Evolutionary conservation across 2,329 filamentous ascomycete species (phyloP).

Genomic region (Aspergillus pseudoterreus): DNA sequence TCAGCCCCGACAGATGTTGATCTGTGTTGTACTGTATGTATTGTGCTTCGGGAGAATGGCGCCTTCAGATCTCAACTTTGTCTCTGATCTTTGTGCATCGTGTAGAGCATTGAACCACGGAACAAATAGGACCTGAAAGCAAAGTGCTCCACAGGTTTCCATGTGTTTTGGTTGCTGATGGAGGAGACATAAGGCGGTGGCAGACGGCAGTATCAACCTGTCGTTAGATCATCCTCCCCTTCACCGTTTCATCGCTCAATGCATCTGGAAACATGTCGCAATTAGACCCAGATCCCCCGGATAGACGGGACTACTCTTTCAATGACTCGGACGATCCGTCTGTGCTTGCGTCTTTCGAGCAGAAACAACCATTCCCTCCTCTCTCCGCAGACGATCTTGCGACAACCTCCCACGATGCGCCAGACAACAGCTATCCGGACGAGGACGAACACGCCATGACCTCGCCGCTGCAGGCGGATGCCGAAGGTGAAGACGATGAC

Average conservation of each 20-base stretch:
- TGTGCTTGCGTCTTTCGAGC: constrained; percentile 17
- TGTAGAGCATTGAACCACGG: too few relatives aligned
- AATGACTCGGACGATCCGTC: constrained; percentile 8
- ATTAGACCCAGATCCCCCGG: background rate
- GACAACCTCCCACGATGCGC: constrained; percentile 9
- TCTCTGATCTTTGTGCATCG: too few relatives aligned
- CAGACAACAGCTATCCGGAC: constrained; percentile 15
- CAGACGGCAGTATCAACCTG: constrained; percentile 9
- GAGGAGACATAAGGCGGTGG: constrained; percentile 6
- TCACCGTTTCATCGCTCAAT: too few relatives aligned
- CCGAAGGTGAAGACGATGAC: constrained; percentile 29
- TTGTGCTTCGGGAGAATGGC: too few relatives aligned
- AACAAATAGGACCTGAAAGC: too few relatives aligned
- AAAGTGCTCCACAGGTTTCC: too few relatives aligned
- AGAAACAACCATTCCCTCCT: constrained; percentile 34
- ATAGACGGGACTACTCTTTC: background rate
- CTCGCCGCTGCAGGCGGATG: constrained; percentile 26
- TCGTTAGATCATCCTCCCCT: too few relatives aligned
- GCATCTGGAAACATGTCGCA: constrained; percentile 9
- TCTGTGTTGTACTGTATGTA: background rate
- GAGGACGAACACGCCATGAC: constrained; percentile 24
- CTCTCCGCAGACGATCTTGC: constrained; percentile 24
- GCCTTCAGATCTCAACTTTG: too few relatives aligned
- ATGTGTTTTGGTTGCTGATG: too few relatives aligned
- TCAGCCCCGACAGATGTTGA: background rate